Evolutionary conservation across 2,329 filamentous ascomycete species (phyloP), one percentile per base, ranked within the genome.

Genomic region (Herpotrichia juniperi): DNA sequence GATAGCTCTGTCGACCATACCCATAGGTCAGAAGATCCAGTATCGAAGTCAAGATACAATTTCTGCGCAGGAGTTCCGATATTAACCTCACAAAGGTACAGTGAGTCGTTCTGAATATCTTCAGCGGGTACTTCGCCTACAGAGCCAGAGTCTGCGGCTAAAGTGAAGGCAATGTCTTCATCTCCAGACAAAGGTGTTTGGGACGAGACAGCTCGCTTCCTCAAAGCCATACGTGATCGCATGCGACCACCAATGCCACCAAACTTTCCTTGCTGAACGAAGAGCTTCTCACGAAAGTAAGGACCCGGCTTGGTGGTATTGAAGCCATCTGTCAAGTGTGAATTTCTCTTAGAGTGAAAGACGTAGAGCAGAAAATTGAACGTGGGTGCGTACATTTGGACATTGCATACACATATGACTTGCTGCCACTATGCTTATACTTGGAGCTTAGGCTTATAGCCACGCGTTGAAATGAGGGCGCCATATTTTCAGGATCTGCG

Each of bases 1-100:
- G 61, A 56, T 1, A 66, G 59, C 42, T 63, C 57, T 12, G 59
- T 66, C 14, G 63, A 66, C 63, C 59, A 67, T 43, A 74, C 81
- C 74, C 72, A 85, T 83, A 89, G 81, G 71, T 88, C 86, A 25
- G 85, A 81, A 51, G 77, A 87, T 48, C 78, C 87, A 14, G 88
- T 91, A 60, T 91, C 89, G 53, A 91, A 81, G 66, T 90, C 86
- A 51, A 91, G 66, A 54, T 84, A 81, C 57, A 89, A 67, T 19
- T 54, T 62, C 42, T 67, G 63, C 1, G 75, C 81, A 58, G 88
- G 84, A 62, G 81, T 75, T 26, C 88, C 88, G 52, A 90, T 78
- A 4, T 76, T 78, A 39, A 91, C 82, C 0, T 84, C 82, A 52
- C 69, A 74, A 6, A 78, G 70, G 61, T 79, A 79, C 16, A 64